These are phyloP conservation scores for Cyclostephanos invisitatus DNA, from an alignment of 108 stramenopile genomes.

Conservation along the genomic window DNA sequence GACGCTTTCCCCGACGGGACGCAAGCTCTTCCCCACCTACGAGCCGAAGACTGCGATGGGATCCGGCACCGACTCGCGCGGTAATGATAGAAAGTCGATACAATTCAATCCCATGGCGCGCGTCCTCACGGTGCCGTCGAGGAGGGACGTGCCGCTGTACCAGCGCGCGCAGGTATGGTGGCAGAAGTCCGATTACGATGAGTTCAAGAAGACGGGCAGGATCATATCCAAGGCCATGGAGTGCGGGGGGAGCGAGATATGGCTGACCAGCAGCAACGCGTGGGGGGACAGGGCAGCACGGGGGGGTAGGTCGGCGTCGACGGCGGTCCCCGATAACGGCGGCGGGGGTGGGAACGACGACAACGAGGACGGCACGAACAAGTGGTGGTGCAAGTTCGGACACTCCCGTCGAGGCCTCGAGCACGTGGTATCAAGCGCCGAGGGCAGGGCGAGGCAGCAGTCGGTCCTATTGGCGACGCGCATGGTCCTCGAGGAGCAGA, in stretches of 20 bases:
- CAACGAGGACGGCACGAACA: slow-evolving; percentile 25
- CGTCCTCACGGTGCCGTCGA: slow-evolving; percentile 71
- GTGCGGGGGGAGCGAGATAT: slow-evolving; percentile 86
- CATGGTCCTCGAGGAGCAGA: slow-evolving; percentile 74
- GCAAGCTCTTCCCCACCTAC: slow-evolving; percentile 40
- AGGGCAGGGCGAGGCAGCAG: slow-evolving; percentile 77
- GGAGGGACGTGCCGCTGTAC: slow-evolving; percentile 61
- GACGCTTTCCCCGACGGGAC: slow-evolving; percentile 19
- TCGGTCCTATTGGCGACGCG: slow-evolving; percentile 69
- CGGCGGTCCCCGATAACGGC: slow-evolving; percentile 19
- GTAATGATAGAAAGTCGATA: slow-evolving; percentile 40
- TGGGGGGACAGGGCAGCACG: slow-evolving; percentile 53
- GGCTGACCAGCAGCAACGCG: slow-evolving; percentile 72
- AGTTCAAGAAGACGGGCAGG: slow-evolving; percentile 86
- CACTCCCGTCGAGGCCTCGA: slow-evolving; percentile 87
- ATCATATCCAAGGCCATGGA: slow-evolving; percentile 87
- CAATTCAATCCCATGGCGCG: slow-evolving; percentile 83
- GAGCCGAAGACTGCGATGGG: slow-evolving; percentile 8
- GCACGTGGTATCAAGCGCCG: slow-evolving; percentile 80
- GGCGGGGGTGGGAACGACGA: background rate
- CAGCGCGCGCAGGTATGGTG: slow-evolving; percentile 81
- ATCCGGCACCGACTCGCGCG: background rate
- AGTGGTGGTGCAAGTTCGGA: slow-evolving; percentile 90
- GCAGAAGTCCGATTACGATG: slow-evolving; percentile 83
- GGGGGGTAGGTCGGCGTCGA: background rate